These are phyloP conservation scores for Nasturtium officinale DNA, from an alignment of 345 rosid species.

Conservation along the genomic window DNA sequence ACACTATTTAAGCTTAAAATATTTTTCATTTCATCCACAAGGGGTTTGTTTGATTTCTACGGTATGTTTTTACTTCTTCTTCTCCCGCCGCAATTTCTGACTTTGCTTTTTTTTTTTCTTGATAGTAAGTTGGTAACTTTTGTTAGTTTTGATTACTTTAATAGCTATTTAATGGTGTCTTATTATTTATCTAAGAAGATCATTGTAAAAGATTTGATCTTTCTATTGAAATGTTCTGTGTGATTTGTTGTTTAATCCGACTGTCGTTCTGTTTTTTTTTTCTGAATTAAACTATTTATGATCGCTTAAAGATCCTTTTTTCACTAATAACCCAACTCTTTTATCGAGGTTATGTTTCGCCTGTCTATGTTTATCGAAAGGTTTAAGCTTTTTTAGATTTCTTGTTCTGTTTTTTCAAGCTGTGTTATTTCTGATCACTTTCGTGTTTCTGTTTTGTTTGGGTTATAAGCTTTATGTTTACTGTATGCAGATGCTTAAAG, in stretches of 20 bases:
- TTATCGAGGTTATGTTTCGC: not conserved
- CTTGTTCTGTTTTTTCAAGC: not conserved
- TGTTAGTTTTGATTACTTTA: constrained; percentile 6
- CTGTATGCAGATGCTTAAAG: not conserved
- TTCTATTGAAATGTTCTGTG: not conserved
- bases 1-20: not conserved
- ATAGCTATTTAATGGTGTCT: not conserved
- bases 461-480: not conserved
- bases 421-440: not conserved
- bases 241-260: not conserved
- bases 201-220: not conserved
- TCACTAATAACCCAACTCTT: not conserved
- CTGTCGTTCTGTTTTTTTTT: not conserved
- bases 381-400: not conserved
- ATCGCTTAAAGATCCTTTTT: not conserved
- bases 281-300: constrained; percentile 1
- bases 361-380: not conserved
- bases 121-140: not conserved
- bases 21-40: constrained; percentile 1
- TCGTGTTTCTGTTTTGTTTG: constrained; percentile 10
- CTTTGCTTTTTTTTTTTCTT: not conserved
- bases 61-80: constrained; percentile 30
- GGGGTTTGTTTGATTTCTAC: constrained; percentile 16
- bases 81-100: constrained; percentile 29
- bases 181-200: constrained; percentile 9